Conservation (phyloP, 164 flowering plant species). For the Amborella trichopoda region DNA sequence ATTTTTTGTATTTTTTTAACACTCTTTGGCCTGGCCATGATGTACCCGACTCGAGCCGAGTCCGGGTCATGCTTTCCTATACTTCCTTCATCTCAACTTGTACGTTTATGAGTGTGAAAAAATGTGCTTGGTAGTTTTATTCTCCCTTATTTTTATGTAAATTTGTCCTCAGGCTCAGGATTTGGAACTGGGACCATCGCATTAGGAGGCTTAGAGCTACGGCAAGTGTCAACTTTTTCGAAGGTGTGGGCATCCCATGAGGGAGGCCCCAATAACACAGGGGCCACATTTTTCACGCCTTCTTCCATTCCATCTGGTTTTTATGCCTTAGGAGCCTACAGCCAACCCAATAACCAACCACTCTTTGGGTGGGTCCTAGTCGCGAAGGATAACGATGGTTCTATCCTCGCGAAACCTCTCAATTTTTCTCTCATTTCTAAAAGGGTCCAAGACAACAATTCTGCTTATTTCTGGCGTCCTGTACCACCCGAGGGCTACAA, state of each 20-base stretch:
- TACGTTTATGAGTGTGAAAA: too few species aligned
- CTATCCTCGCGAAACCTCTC: slow-evolving; percentile 27
- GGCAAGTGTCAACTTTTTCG: slow-evolving; percentile 39
- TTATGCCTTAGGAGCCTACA: slow-evolving; percentile 54
- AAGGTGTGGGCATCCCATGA: slow-evolving; percentile 63
- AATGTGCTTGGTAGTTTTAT: too few species aligned
- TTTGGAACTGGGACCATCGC: slow-evolving; percentile 64
- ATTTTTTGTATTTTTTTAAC: too few species aligned
- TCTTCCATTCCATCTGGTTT: slow-evolving; percentile 46
- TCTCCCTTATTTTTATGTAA: too few species aligned
- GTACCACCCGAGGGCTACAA: slow-evolving; percentile 51
- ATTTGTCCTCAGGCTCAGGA: slow-evolving; percentile 44
- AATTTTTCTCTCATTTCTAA: slow-evolving; percentile 52
- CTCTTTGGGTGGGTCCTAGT: slow-evolving; percentile 62
- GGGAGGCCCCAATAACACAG: slow-evolving; percentile 55
- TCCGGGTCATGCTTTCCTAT: too few species aligned
- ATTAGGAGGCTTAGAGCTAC: slow-evolving; percentile 57
- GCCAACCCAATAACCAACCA: slow-evolving; percentile 56
- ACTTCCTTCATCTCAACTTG: too few species aligned
- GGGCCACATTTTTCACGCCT: slow-evolving; percentile 71
- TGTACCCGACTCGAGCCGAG: too few species aligned
- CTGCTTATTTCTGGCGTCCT: slow-evolving; percentile 66
- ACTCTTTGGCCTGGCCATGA: too few species aligned
- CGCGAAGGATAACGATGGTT: slow-evolving; percentile 23
- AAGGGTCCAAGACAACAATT: slow-evolving; percentile 40